Percentiles rank a stretch among this genome's conserved stretches.
phyloP scores from a whole-genome alignment of 2,329 filamentous ascomycete genomes.

The Hymenoscyphus occultus region DNA sequence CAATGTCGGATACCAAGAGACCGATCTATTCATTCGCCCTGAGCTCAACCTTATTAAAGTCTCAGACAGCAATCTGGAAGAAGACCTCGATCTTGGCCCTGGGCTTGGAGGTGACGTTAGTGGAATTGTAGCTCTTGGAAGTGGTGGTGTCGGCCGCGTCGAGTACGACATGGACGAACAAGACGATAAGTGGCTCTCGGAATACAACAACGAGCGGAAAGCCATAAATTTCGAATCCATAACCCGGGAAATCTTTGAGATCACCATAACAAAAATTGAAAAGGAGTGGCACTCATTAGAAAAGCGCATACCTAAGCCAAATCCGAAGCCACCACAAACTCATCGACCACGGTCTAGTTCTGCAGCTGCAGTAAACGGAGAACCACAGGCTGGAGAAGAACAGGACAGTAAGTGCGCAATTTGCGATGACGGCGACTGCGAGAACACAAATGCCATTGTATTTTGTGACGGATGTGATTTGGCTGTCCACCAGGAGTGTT shows the following conservation, averaged over 20 bases:
- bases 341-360: conserved; percentile 90
- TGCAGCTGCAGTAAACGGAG: conserved; percentile 91
- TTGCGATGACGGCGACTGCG: conserved; percentile 98
- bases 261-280: conserved; percentile 97
- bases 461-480: conserved; percentile 98
- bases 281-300: conserved; percentile 97
- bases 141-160: conserved; percentile 68
- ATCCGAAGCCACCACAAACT: conserved; percentile 92
- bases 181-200: conserved; percentile 92
- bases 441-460: conserved; percentile 98
- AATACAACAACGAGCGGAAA: conserved; percentile 74
- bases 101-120: conserved; percentile 57
- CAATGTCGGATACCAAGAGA: conserved; percentile 93
- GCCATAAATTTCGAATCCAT: conserved; percentile 74
- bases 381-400: conserved; percentile 83
- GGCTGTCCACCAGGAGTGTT: conserved; percentile 97
- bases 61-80: conserved; percentile 56
- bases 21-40: conserved; percentile 79
- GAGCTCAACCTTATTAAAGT: conserved; percentile 69
- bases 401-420: conserved; percentile 97
- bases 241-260: conserved; percentile 91
- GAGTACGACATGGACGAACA: conserved; percentile 99
- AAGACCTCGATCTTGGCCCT: conserved; percentile 51
- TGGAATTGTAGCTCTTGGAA: conserved; percentile 45
- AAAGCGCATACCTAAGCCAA: conserved; percentile 94